These are phyloP conservation scores for Madurella fahalii DNA, from an alignment of 2,329 filamentous ascomycete genomes.

Conservation along the genomic window DNA sequence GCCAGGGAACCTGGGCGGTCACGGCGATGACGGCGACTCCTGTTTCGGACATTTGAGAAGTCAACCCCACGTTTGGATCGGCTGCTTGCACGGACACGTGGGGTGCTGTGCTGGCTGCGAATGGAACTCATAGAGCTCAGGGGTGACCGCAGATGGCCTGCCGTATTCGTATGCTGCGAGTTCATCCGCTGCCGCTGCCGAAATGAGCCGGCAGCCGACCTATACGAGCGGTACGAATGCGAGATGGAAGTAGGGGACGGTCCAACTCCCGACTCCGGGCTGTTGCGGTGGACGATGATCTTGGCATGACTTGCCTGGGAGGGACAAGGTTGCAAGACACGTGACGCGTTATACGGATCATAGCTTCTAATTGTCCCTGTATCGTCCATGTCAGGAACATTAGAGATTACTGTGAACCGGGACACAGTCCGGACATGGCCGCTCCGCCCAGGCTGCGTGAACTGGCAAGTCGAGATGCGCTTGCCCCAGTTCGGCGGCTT, in stretches of 20 bases:
- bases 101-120: slow-evolving; percentile 42
- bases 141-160: slow-evolving; percentile 32
- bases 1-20: slow-evolving; percentile 20
- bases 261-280: slow-evolving; percentile 29
- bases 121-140: slow-evolving; percentile 48
- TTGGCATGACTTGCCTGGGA: slow-evolving; percentile 59
- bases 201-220: slow-evolving; percentile 22
- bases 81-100: slow-evolving; percentile 40
- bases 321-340: slow-evolving; percentile 39
- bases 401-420: slow-evolving; percentile 63
- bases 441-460: slow-evolving; percentile 43
- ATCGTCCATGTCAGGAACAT: slow-evolving; percentile 49
- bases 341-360: slow-evolving; percentile 76
- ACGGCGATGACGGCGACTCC: slow-evolving; percentile 13
- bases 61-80: slow-evolving; percentile 52
- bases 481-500: slow-evolving; percentile 55
- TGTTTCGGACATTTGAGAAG: slow-evolving; percentile 47
- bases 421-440: slow-evolving; percentile 54
- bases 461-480: slow-evolving; percentile 59
- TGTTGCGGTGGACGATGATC: slow-evolving; percentile 62
- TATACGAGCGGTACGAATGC: slow-evolving; percentile 27
- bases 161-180: slow-evolving; percentile 32
- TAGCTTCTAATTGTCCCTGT: slow-evolving; percentile 61
- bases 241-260: slow-evolving; percentile 35
- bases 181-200: slow-evolving; percentile 28